A percentile compares a stretch with the other conserved stretches of the same genome.
phyloP scores from a whole-genome alignment of 495 filamentous ascomycete genomes.

The Bryoglossum gracile region DNA sequence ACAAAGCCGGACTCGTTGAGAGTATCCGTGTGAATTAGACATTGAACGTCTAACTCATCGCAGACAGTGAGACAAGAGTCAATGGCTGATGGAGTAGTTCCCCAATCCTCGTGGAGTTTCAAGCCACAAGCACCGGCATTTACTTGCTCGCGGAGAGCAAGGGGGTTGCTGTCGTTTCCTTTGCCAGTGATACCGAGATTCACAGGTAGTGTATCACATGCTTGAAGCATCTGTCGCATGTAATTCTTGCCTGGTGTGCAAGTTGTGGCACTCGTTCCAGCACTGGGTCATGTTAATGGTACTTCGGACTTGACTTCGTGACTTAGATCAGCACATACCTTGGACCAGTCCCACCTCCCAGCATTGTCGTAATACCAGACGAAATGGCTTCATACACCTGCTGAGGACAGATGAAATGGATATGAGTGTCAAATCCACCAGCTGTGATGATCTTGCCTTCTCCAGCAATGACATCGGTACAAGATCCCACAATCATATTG shows the following conservation, averaged over 20 bases:
- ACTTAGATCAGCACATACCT: conserved; percentile 34
- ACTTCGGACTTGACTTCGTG: too few relatives aligned
- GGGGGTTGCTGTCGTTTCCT: conserved; percentile 76
- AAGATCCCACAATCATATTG: conserved; percentile 76
- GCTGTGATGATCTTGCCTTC: conserved; percentile 92
- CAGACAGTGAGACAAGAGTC: conserved; percentile 83
- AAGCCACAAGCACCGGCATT: conserved; percentile 80
- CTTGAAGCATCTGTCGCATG: conserved; percentile 90
- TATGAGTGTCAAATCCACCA: conserved; percentile 87
- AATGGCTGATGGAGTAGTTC: conserved; percentile 85
- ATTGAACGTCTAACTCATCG: conserved; percentile 87
- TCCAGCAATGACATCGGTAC: conserved; percentile 93
- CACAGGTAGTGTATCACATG: conserved; percentile 75
- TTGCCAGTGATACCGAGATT: conserved; percentile 96
- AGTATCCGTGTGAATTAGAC: conserved; percentile 95
- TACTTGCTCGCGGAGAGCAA: conserved; percentile 73
- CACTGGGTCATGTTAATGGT: conserved; percentile 40
- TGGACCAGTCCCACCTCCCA: conserved; percentile 92
- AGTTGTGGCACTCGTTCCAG: conserved; percentile 91
- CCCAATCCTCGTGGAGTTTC: conserved; percentile 98
- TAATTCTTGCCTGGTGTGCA: conserved; percentile 84
- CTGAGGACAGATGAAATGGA: conserved; percentile 96
- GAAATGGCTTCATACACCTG: conserved; percentile 81
- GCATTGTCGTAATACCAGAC: conserved; percentile 84
- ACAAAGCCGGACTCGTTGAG: conserved; percentile 97